A percentile compares a stretch with the other conserved stretches of the same genome.
Conservation (phyloP, 2,329 filamentous ascomycete species). For the Colletotrichum sp. region DNA sequence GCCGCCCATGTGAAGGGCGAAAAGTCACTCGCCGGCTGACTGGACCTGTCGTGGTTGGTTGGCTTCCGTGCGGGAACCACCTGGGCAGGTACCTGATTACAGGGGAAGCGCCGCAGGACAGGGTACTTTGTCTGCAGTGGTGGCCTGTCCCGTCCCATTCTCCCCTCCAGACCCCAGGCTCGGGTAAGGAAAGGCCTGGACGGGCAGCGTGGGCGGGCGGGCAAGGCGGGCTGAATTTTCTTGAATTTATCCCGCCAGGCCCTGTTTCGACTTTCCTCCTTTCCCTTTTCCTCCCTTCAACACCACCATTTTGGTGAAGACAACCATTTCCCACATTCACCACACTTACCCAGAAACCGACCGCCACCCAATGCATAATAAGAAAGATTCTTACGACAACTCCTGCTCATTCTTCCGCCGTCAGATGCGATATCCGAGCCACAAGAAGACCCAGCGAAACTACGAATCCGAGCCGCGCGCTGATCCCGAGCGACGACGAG, state of each 20-base stretch:
- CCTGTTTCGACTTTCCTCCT: slow-evolving; percentile 13
- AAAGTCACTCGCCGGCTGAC: slow-evolving; percentile 19
- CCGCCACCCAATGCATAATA: slow-evolving; percentile 60
- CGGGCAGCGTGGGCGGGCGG: neutral
- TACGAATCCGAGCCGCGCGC: slow-evolving; percentile 57
- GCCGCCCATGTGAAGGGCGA: slow-evolving; percentile 9
- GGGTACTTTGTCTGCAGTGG: neutral
- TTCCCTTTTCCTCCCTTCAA: slow-evolving; percentile 18
- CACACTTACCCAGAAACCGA: slow-evolving; percentile 18
- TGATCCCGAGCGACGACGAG: slow-evolving; percentile 65
- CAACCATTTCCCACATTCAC: slow-evolving; percentile 19
- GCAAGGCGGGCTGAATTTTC: slow-evolving; percentile 18
- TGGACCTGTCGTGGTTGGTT: slow-evolving; percentile 14
- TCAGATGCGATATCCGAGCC: slow-evolving; percentile 63
- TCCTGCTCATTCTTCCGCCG: slow-evolving; percentile 56
- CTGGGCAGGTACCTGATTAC: neutral
- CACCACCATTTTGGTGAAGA: slow-evolving; percentile 28
- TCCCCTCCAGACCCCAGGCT: neutral
- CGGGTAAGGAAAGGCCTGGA: slow-evolving; percentile 6
- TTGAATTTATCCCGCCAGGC: slow-evolving; percentile 8
- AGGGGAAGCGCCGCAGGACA: neutral
- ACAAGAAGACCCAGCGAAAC: slow-evolving; percentile 53
- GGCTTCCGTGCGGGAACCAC: neutral
- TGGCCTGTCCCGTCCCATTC: slow-evolving; percentile 5
- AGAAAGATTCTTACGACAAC: slow-evolving; percentile 46